Conservation (phyloP, 2,329 filamentous ascomycete species). For the Aspergillus sp. region DNA sequence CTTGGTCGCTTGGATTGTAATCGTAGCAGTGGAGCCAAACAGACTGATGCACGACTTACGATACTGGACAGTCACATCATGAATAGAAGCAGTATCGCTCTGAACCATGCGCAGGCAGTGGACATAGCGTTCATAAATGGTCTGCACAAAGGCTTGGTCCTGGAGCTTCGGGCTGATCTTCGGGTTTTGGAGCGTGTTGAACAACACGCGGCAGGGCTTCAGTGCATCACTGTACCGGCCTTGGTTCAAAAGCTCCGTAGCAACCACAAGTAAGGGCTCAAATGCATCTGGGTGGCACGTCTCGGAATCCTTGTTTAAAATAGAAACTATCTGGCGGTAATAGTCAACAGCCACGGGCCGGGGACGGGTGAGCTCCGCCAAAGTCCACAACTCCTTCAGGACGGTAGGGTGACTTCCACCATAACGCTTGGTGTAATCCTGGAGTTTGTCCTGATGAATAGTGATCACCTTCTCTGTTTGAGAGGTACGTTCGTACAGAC, state of each 20-base stretch:
- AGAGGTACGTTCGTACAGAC: constrained; percentile 31
- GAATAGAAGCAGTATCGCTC: constrained; percentile 33
- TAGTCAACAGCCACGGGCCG: constrained; percentile 40
- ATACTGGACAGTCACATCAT: constrained; percentile 39
- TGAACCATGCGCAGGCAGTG: constrained; percentile 37
- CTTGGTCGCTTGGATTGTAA: constrained; percentile 40
- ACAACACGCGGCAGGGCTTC: constrained; percentile 35
- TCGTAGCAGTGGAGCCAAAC: constrained; percentile 37
- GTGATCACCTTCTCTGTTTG: constrained; percentile 39
- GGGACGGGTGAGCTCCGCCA: constrained; percentile 40
- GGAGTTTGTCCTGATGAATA: constrained; percentile 41
- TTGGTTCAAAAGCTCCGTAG: constrained; percentile 40
- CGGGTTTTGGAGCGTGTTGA: constrained; percentile 37
- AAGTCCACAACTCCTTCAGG: constrained; percentile 38
- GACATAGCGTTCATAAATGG: constrained; percentile 37
- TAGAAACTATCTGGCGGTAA: constrained; percentile 38
- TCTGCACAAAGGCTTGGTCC: constrained; percentile 34
- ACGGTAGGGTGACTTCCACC: constrained; percentile 38
- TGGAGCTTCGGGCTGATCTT: constrained; percentile 37
- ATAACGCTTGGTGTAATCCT: constrained; percentile 38
- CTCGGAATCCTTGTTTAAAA: constrained; percentile 40
- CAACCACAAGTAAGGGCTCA: constrained; percentile 40
- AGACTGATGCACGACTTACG: constrained; percentile 36
- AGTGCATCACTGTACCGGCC: constrained; percentile 41
- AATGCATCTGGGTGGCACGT: constrained; percentile 41